These are phyloP conservation scores for Suillus spraguei DNA, from an alignment of 768 basidiomycete species.

Conservation along the genomic window DNA sequence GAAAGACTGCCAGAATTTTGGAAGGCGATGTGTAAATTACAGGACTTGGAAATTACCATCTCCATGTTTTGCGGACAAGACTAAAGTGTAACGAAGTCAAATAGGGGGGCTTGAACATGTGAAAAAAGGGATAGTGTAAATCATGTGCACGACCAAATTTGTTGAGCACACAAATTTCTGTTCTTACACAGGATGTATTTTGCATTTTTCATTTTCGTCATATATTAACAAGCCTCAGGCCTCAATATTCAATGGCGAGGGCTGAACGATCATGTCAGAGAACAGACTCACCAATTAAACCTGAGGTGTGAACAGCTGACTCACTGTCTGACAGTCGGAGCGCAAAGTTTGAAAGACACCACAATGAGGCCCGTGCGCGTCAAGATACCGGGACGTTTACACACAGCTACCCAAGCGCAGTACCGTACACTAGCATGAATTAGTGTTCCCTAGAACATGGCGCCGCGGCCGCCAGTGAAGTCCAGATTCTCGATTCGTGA, in stretches of 20 bases:
- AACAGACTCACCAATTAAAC: background rate
- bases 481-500: background rate
- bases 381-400: background rate
- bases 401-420: background rate
- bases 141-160: background rate
- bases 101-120: background rate
- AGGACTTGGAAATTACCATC: background rate
- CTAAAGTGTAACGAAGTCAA: background rate
- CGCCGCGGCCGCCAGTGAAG: background rate
- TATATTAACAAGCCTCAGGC: background rate
- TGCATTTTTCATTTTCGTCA: background rate
- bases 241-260: too few species aligned
- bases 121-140: background rate
- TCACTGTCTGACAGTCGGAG: background rate
- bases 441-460: background rate
- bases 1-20: background rate
- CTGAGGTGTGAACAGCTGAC: background rate
- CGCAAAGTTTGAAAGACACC: background rate
- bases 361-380: background rate
- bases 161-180: background rate
- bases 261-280: background rate
- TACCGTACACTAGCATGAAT: background rate
- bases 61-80: background rate
- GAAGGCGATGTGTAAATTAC: background rate
- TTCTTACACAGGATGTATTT: background rate